These are phyloP conservation scores for Penicillium turbatum DNA, from an alignment of 495 filamentous ascomycete species.

Conservation along the genomic window DNA sequence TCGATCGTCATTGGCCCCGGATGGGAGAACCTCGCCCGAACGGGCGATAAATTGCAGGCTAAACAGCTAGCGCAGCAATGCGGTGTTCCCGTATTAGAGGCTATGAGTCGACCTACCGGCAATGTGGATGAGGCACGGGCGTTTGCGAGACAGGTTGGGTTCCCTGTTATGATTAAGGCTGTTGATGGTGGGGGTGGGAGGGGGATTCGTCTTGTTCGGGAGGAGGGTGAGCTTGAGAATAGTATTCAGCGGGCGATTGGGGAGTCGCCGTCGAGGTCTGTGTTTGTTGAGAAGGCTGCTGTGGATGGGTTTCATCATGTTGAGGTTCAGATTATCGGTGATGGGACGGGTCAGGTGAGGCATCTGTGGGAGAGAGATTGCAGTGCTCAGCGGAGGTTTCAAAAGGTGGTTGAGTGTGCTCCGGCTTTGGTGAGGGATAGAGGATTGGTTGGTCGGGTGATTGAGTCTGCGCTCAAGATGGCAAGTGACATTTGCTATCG, in stretches of 20 bases:
- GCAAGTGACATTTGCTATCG: constrained; percentile 44
- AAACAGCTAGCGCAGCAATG: constrained; percentile 50
- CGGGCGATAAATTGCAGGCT: constrained; percentile 56
- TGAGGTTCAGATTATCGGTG: constrained; percentile 57
- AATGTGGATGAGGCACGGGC: constrained; percentile 32
- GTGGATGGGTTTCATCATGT: constrained; percentile 51
- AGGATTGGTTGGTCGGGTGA: constrained; percentile 33
- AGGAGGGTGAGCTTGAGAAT: constrained; percentile 34
- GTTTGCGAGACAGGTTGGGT: constrained; percentile 45
- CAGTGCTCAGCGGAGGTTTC: constrained; percentile 54
- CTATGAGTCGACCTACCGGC: constrained; percentile 41
- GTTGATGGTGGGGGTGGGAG: constrained; percentile 51
- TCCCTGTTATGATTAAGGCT: constrained; percentile 57
- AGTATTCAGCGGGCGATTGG: constrained; percentile 42
- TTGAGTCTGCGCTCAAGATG: constrained; percentile 42
- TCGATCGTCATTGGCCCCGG: constrained; percentile 53
- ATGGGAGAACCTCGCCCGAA: constrained; percentile 44
- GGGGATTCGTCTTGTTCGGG: constrained; percentile 42
- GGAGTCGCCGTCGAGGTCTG: constrained; percentile 48
- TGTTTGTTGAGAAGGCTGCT: constrained; percentile 52
- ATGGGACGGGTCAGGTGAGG: constrained; percentile 47
- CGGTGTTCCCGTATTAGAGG: constrained; percentile 50
- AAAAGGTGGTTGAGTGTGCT: constrained; percentile 51
- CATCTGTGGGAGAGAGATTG: constrained; percentile 58
- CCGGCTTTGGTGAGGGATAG: constrained; percentile 40